Base-by-base conservation (phyloP, 2,329 filamentous ascomycete genomes). In the Macrophomina tecta region DNA sequence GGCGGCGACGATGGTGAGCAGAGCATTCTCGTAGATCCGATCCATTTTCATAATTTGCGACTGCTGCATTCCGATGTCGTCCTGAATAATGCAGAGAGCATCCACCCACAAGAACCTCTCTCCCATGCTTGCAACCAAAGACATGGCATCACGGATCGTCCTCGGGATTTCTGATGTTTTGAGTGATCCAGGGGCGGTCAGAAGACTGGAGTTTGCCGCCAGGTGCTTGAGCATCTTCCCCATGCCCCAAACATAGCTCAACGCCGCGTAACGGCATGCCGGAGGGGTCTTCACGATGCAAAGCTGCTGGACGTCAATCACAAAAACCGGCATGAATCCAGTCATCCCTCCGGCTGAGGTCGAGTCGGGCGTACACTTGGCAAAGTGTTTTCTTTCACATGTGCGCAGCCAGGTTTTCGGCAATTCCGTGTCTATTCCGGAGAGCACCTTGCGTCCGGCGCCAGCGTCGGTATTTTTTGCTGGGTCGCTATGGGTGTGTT, bases 81-180 rank as follows among this genome's bases (percentile, higher is more conserved):
- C 63, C 36, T 65, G 63, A 6, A 56, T 34, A 36, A 65, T 71
- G 60, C 70, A 70, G 11, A 71, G 63, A 6, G 69, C 66, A 36
- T 71, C 70, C 45, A 69, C 64, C 70, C 70, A 71, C 5, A 71
- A 40, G 18, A 64, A 63, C 42, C 66, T 42, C 53, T 68, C 66
- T 5, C 68, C 67, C 1, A 71, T 18, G 1, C 34, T 6, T 2
- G 28, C 8, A 8, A 63, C 32, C 3, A 71, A 48, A 12, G 60
- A 38, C 1, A 71, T 67, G 3, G 69, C 60, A 12, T 71, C 67
- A 0, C 1, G 34, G 14, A 71, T 66, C 1, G 53, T 65, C 8
- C 38, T 64, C 2, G 70, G 70, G 11, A 55, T 16, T 18, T 42
- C 32, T 12, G 16, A 6, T 5, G 28, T 52, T 14, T 8, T 6